These are phyloP conservation scores for Saccharum hybrid DNA, from an alignment of 202 grass and related monocot genomes.

Conservation along the genomic window DNA sequence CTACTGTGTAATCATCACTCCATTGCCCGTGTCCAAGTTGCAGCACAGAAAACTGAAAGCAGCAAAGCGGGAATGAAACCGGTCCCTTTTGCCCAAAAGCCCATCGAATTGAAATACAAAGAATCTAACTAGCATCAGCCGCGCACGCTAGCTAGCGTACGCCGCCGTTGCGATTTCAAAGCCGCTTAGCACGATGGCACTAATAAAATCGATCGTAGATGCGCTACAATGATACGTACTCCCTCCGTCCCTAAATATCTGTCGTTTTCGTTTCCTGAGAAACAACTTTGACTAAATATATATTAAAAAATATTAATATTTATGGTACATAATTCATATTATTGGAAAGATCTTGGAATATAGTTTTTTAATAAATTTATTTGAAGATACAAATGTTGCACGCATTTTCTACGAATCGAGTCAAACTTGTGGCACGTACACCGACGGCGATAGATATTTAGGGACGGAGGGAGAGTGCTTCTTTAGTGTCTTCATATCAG, in stretches of 20 bases:
- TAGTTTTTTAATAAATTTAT: no score
- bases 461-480: background rate
- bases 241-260: no score
- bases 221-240: no score
- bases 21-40: slow-evolving; percentile 44
- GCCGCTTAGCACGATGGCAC: slow-evolving; percentile 6
- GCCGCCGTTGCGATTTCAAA: slow-evolving; percentile 34
- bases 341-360: no score
- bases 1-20: background rate
- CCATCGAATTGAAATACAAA: background rate
- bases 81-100: slow-evolving; percentile 26
- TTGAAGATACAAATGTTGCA: no score
- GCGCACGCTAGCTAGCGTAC: background rate
- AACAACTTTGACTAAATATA: no score
- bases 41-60: slow-evolving; percentile 40
- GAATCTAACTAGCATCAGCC: background rate
- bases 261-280: no score
- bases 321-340: no score
- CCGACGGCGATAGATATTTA: no score
- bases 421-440: no score
- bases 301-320: no score
- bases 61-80: slow-evolving; percentile 7
- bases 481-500: background rate
- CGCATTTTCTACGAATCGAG: no score
- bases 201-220: background rate